Evolutionary conservation across 2,329 filamentous ascomycete species (phyloP), one percentile per base, ranked within the genome.

Genomic region (Alternaria metachromatica): DNA sequence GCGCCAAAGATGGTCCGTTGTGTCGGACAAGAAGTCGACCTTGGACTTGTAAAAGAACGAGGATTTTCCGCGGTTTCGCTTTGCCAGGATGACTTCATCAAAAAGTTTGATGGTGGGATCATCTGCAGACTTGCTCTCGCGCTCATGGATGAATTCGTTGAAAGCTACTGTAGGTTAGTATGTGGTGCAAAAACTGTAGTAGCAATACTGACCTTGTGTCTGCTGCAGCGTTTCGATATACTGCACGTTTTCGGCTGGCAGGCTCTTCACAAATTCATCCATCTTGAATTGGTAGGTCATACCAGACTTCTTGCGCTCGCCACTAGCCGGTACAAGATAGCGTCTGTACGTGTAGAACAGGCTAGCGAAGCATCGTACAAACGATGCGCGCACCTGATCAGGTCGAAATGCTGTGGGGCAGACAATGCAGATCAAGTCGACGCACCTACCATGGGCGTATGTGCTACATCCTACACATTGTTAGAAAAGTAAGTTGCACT

Each of bases 61-160:
- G 1, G 87, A 85, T 33, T 89, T 89, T 23, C 92, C 91, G 54
- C 88, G 84, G 69, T 89, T 89, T 46, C 87, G 86, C 83, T 96
- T 96, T 30, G 92, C 91, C 55, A 95, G 84, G 72, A 96, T 92
- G 72, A 96, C 89, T 78, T 94, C 91, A 78, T 96, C 92, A 72
- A 96, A 96, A 1, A 96, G 86, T 60, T 91, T 90, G 72, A 95
- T 89, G 3, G 85, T 80, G 0, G 91, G 86, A 66, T 92, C 86
- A 8, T 87, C 85, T 0, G 88, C 80, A 3, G 88, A 83, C 8
- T 86, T 87, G 21, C 84, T 88, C 80, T 96, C 92, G 49, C 92
- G 88, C 71, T 94, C 91, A 73, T 95, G 91, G 65, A 96, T 92
- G 78, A 96, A 96, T 78, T 95, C 92, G 70, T 93, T 93, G 77